Evolutionary conservation across 1,284 basidiomycete genomes (phyloP).

Genomic region (Athelia sp.): DNA sequence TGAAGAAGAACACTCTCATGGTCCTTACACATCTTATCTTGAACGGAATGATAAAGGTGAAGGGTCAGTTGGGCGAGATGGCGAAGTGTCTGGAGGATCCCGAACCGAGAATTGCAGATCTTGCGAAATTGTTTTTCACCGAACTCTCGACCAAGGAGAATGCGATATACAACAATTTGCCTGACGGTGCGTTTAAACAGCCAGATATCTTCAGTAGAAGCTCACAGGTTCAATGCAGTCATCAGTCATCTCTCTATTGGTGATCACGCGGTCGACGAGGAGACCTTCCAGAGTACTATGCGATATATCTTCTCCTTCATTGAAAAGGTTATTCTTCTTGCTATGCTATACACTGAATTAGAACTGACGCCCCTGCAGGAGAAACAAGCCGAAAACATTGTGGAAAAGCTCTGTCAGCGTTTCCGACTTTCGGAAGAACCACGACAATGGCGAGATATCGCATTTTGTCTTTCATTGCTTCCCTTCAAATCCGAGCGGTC

Average conservation of each 20-base stretch:
- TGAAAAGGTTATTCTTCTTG: constrained; percentile 70
- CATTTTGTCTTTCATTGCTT: constrained; percentile 90
- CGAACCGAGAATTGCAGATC: constrained; percentile 85
- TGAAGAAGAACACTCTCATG: constrained; percentile 99
- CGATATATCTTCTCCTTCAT: constrained; percentile 96
- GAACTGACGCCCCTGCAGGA: constrained; percentile 45
- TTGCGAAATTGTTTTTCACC: constrained; percentile 96
- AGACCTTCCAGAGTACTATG: constrained; percentile 90
- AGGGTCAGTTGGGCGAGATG: constrained; percentile 99
- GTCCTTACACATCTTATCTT: constrained; percentile 96
- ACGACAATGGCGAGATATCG: constrained; percentile 96
- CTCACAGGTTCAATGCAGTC: constrained; percentile 42
- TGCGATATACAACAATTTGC: constrained; percentile 98
- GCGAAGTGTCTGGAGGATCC: constrained; percentile 96
- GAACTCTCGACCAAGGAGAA: constrained; percentile 98
- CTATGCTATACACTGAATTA: neutral
- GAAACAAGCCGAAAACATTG: constrained; percentile 92
- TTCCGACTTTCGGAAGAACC: constrained; percentile 88
- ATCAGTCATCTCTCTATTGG: constrained; percentile 94
- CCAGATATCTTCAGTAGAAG: neutral
- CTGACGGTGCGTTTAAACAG: constrained; percentile 63
- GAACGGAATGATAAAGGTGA: constrained; percentile 99
- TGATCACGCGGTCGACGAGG: constrained; percentile 91
- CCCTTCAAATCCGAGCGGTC: constrained; percentile 97
- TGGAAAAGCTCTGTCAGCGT: constrained; percentile 92